A percentile compares a stretch with the other conserved stretches of the same genome.
These are phyloP conservation scores for Trichoderma semiorbis DNA, from an alignment of 2,329 filamentous ascomycete species.

Conservation along the genomic window DNA sequence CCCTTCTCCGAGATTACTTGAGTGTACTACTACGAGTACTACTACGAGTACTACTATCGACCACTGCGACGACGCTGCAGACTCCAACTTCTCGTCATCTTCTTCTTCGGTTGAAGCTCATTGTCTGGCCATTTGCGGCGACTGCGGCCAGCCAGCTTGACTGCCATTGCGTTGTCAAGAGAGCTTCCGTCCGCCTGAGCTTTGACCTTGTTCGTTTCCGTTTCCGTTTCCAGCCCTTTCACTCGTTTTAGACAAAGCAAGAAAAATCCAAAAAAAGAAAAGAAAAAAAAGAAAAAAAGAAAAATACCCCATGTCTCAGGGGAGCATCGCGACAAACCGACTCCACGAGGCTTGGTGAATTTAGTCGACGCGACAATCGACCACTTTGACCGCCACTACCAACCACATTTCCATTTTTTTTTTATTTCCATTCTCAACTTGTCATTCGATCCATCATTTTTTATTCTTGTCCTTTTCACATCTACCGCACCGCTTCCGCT, in stretches of 20 bases:
- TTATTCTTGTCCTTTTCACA: not conserved
- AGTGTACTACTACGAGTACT: not conserved
- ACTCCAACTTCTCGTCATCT: not conserved
- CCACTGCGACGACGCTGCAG: not conserved
- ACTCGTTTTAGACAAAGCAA: conserved; percentile 7
- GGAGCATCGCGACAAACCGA: conserved; percentile 14
- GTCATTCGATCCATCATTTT: not conserved
- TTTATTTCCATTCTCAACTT: conserved; percentile 1
- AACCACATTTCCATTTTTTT: not conserved
- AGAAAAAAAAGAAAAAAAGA: not conserved
- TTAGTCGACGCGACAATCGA: not conserved
- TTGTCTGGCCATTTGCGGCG: conserved; percentile 11
- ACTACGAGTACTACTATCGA: no score
- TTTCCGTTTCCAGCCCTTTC: not conserved
- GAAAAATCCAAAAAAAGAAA: not conserved
- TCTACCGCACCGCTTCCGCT: not conserved
- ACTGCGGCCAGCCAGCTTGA: conserved; percentile 6
- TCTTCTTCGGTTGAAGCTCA: not conserved
- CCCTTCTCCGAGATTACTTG: conserved; percentile 8
- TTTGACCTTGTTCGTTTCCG: not conserved
- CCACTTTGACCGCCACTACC: conserved; percentile 1
- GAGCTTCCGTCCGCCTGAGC: conserved; percentile 3
- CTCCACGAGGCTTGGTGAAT: conserved; percentile 13
- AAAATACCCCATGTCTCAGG: conserved; percentile 14
- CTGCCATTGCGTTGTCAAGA: conserved; percentile 8